phyloP scores from a whole-genome alignment of 163 green algal genomes.

The Volvox carteri region DNA sequence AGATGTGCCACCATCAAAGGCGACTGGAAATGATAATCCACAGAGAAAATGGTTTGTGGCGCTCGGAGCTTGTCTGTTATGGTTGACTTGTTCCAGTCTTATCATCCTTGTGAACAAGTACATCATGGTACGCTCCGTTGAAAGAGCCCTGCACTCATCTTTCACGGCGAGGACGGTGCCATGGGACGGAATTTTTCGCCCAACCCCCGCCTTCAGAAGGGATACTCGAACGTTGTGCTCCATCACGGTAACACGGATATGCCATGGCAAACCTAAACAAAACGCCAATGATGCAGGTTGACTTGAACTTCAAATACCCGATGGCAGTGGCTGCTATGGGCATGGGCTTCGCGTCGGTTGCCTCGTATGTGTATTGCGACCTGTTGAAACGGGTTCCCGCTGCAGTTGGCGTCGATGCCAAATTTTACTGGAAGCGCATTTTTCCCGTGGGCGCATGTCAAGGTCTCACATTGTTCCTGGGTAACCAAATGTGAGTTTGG shows the following conservation, averaged over 20 bases:
- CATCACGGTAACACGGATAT: no score
- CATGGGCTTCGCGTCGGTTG: slow-evolving; percentile 45
- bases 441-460: slow-evolving; percentile 54
- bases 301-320: slow-evolving; percentile 50
- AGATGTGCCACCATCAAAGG: neutral
- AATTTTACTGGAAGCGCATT: slow-evolving; percentile 52
- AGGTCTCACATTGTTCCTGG: slow-evolving; percentile 43
- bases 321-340: slow-evolving; percentile 58
- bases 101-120: slow-evolving; percentile 60
- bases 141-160: no score
- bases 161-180: no score
- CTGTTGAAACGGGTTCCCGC: slow-evolving; percentile 30
- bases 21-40: neutral
- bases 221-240: no score
- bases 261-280: no score
- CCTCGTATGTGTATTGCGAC: slow-evolving; percentile 53
- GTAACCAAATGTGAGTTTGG: slow-evolving; percentile 39
- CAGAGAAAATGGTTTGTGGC: neutral
- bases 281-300: slow-evolving; percentile 19
- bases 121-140: slow-evolving; percentile 52
- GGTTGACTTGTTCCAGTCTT: slow-evolving; percentile 26
- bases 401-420: neutral
- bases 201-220: no score
- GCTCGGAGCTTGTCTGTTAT: slow-evolving; percentile 20
- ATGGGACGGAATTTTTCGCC: no score